Evolutionary conservation across 345 rosid genomes (phyloP), one percentile per base, ranked within the genome.

Genomic region (Syzygium aromaticum): DNA sequence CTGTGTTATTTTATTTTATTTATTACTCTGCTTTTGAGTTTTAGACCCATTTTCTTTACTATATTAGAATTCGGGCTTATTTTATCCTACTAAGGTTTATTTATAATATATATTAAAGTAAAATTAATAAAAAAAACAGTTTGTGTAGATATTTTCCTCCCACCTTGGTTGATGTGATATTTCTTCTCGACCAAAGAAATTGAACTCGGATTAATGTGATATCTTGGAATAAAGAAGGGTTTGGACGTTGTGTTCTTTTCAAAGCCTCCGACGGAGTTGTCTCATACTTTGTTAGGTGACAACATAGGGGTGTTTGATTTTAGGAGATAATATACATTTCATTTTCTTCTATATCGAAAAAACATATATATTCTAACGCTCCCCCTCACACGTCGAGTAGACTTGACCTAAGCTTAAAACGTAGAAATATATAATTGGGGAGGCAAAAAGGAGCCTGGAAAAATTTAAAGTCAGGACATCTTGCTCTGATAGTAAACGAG

Each of bases 401-500:
- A 61, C 0, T 61, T 61, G 46, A 1, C 7, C 7, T 43, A 43
- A 43, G 7, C 46, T 43, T 43, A 43, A 43, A 43, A 5, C 46
- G 7, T 43, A 6, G 7, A 43, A 43, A 43, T 43, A 43, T 43
- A 7, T 43, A 43, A 43, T 43, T 43, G 46, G 46, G 43, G 46
- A 40, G 46, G 46, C 46, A 43, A 43, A 43, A 5, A 43, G 3
- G 46, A 6, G 7, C 7, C 3, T 25, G 5, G 1, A 57, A 57
- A 57, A 25, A 0, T 1, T 57, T 25, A 14, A 25, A 25, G 14
- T 59, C 3, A 23, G 25, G 27, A 23, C 11, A 0, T 57, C 15
- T 6, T 25, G 0, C 63, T 57, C 3, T 57, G 0, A 4, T 23
- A 57, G 28, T 61, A 3, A 61, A n/a, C 5, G 6, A 27, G 33